Evolutionary conservation across 2,329 filamentous ascomycete genomes (phyloP).

Genomic region (Sporothrix luriei): DNA sequence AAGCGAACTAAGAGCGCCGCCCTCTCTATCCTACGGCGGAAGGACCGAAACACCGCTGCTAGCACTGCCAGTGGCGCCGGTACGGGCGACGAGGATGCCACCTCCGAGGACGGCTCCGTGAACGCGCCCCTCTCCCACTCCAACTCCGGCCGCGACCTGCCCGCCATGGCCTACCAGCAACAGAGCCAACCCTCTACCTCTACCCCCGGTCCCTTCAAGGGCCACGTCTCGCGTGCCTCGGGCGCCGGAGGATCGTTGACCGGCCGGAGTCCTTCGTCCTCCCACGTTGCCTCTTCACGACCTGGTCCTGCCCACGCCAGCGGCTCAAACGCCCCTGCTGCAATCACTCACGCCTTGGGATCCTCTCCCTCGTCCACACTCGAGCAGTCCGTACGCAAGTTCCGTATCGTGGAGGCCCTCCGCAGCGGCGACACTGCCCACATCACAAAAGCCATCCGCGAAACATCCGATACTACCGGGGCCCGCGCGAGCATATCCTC

Average conservation of each 20-base stretch:
- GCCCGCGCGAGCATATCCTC: constrained; percentile 62
- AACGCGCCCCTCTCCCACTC: constrained; percentile 38
- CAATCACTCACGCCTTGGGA: not conserved
- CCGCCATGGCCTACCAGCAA: constrained; percentile 34
- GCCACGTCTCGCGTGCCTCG: constrained; percentile 54
- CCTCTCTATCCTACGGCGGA: constrained; percentile 58
- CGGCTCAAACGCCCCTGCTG: constrained; percentile 29
- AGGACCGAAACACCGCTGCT: constrained; percentile 48
- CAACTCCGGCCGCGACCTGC: constrained; percentile 35
- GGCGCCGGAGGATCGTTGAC: constrained; percentile 45
- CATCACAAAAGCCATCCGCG: constrained; percentile 82
- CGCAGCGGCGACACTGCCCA: constrained; percentile 86
- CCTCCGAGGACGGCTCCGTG: constrained; percentile 52
- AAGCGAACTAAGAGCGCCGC: constrained; percentile 59
- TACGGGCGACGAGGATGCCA: constrained; percentile 50
- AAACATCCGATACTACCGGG: constrained; percentile 56
- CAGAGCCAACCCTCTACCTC: constrained; percentile 7
- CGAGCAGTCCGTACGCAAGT: constrained; percentile 92
- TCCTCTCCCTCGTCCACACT: constrained; percentile 52
- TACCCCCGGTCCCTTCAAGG: constrained; percentile 44
- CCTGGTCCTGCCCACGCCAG: not conserved
- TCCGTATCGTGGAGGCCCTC: constrained; percentile 89
- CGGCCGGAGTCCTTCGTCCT: constrained; percentile 44
- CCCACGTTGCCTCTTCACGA: constrained; percentile 26
- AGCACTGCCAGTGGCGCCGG: constrained; percentile 52